A percentile compares a stretch with the other conserved stretches of the same genome.
Conservation (phyloP, 108 stramenopile genomes). For the Ochromonas danica region DNA sequence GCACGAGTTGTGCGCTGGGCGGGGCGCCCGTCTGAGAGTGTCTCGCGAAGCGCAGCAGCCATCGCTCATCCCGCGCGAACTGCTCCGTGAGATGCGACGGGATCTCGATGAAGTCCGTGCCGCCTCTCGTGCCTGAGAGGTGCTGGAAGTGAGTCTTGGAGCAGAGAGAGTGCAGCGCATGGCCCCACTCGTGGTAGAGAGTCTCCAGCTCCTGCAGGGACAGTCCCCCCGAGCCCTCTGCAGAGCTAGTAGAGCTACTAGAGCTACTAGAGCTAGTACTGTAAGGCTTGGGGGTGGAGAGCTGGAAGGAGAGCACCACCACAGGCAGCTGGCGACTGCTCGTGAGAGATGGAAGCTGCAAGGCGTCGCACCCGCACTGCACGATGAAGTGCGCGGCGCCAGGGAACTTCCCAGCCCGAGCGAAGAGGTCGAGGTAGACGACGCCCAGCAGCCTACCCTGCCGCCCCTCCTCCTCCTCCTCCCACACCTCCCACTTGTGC, state of each 20-base stretch:
- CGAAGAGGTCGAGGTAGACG: constrained; percentile 86
- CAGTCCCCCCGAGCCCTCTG: constrained; percentile 46
- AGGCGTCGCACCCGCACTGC: constrained; percentile 76
- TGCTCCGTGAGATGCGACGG: constrained; percentile 61
- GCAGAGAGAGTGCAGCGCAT: constrained; percentile 88
- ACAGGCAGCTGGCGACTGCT: constrained; percentile 70
- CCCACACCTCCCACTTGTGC: constrained; percentile 66
- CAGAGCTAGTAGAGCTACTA: neutral
- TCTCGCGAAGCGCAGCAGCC: constrained; percentile 46
- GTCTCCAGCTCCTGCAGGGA: constrained; percentile 91
- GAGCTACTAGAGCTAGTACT: neutral
- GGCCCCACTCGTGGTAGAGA: constrained; percentile 93
- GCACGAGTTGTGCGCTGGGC: constrained; percentile 36
- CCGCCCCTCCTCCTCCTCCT: constrained; percentile 56
- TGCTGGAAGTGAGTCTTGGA: constrained; percentile 91
- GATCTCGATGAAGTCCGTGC: constrained; percentile 27
- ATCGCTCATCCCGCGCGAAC: constrained; percentile 40
- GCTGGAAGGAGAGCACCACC: constrained; percentile 85
- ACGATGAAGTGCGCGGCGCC: constrained; percentile 97
- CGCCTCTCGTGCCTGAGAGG: constrained; percentile 78
- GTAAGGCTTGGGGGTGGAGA: constrained; percentile 39
- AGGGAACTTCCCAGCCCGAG: constrained; percentile 78
- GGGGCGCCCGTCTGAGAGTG: constrained; percentile 46
- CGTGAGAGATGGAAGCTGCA: too few species aligned
- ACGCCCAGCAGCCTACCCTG: constrained; percentile 77